Evolutionary conservation across 352 stramenopile species (phyloP).

Genomic region (Phytophthora meadii): DNA sequence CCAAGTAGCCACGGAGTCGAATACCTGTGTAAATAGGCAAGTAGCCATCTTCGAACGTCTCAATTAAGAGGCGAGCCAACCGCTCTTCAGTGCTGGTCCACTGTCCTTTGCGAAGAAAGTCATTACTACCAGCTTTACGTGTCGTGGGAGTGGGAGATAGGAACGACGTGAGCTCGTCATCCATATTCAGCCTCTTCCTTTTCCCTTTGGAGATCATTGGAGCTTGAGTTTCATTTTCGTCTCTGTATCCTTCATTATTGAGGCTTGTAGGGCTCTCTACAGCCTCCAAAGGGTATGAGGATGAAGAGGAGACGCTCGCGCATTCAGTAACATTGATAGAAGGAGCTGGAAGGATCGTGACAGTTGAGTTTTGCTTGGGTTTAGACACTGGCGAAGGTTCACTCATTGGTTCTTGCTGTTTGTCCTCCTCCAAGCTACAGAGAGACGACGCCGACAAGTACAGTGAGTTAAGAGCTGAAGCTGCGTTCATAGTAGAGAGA

Average conservation of each 20-base stretch:
- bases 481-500: conserved; percentile 12
- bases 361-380: conserved; percentile 12
- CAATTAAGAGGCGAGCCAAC: conserved; percentile 64
- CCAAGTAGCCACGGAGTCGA: conserved; percentile 76
- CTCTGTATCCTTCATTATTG: conserved; percentile 31
- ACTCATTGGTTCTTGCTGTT: conserved; percentile 10
- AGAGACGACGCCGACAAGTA: conserved; percentile 17
- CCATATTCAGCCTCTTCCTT: conserved; percentile 39
- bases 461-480: conserved; percentile 16
- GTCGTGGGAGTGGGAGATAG: conserved; percentile 22
- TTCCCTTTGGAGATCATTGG: conserved; percentile 29
- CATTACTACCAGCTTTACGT: conserved; percentile 60
- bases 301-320: neutral
- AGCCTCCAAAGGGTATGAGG: neutral
- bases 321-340: neutral
- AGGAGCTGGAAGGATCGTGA: conserved; percentile 14
- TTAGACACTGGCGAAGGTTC: conserved; percentile 6
- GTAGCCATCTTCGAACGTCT: conserved; percentile 77
- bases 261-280: conserved; percentile 2
- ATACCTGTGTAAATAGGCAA: conserved; percentile 80
- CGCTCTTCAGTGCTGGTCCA: conserved; percentile 76
- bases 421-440: neutral
- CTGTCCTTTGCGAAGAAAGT: conserved; percentile 77
- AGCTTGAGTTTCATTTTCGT: conserved; percentile 17
- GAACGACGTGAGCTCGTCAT: conserved; percentile 15